Base-by-base conservation (phyloP, 257 asterid genomes). In the Marsdenia floribunda region DNA sequence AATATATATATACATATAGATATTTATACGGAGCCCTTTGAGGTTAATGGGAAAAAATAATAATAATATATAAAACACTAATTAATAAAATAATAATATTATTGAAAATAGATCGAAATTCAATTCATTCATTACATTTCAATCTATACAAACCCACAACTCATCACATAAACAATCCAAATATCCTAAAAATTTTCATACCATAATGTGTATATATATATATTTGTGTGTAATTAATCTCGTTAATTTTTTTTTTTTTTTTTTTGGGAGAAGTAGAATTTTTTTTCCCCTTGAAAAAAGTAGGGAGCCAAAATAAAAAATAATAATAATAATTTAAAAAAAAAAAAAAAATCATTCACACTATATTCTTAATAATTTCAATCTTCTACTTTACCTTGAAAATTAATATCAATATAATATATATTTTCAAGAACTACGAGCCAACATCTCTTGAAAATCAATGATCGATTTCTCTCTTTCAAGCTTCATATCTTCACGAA, bases 401-500 rank as follows among this genome's bases (percentile, higher is more conserved):
- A 50, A 8, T 22, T 52, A 35, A 44, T 19, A 29, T 29, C 33
- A 29, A 29, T 12, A 29, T 12, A 47, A 47, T 47, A 15, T 0
- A 26, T 24, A 13, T 46, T 75, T 52, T 78, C 47, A 89, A 71
- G 83, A 73, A 78, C 93, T 82, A 74, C 90, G 77, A 58, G 87
- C 88, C 71, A 91, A 84, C 96, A 87, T 89, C 80, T 89, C 96
- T 73, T 91, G 85, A 70, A 75, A 90, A 22, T 90, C 97, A 78
- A 71, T 70, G 37, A 86, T 80, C 0, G 96, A 91, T 73, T 89
- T 82, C 82, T 87, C 91, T 38, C 90, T 87, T 78, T 91, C 84
- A 78, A 91, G 85, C 86, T 83, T 82, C 96, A 80, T 87, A 2
- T 84, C 89, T 73, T 81, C 80, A 1, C 88, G 87, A 74, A 89